phyloP scores from a whole-genome alignment of 2,329 filamentous ascomycete genomes.

The Endoconidiophora polonica region DNA sequence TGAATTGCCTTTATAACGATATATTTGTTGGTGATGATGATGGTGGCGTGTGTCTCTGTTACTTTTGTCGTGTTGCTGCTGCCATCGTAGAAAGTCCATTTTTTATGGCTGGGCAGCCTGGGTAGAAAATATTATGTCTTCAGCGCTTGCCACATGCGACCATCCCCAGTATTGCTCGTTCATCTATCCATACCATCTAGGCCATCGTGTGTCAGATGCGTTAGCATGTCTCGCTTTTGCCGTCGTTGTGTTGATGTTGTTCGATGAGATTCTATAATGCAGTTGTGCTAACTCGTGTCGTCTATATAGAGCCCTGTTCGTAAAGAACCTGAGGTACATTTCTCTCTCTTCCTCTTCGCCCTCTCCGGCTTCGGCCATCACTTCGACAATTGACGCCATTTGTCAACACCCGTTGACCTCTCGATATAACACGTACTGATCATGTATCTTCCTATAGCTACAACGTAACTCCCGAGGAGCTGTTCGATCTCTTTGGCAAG shows the following conservation, averaged over 20 bases:
- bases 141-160: too few relatives aligned
- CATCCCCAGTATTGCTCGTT: too few relatives aligned
- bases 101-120: too few relatives aligned
- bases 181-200: too few relatives aligned
- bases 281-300: conserved; percentile 8
- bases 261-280: neutral
- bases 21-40: conserved; percentile 9
- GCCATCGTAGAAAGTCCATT: neutral
- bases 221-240: too few relatives aligned
- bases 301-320: conserved; percentile 78
- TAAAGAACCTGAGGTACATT: conserved; percentile 92
- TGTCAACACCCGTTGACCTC: neutral
- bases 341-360: neutral
- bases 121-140: too few relatives aligned
- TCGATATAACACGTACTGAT: neutral
- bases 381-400: neutral
- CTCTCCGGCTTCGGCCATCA: neutral
- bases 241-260: neutral
- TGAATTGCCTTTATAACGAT: conserved; percentile 14
- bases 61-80: conserved; percentile 14
- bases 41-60: conserved; percentile 8
- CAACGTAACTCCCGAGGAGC: conserved; percentile 94
- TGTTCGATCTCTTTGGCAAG: conserved; percentile 97
- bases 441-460: conserved; percentile 43
- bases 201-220: too few relatives aligned